These are phyloP conservation scores for Chlamydomonas schloesseri DNA, from an alignment of 139 green algal species.

Conservation along the genomic window DNA sequence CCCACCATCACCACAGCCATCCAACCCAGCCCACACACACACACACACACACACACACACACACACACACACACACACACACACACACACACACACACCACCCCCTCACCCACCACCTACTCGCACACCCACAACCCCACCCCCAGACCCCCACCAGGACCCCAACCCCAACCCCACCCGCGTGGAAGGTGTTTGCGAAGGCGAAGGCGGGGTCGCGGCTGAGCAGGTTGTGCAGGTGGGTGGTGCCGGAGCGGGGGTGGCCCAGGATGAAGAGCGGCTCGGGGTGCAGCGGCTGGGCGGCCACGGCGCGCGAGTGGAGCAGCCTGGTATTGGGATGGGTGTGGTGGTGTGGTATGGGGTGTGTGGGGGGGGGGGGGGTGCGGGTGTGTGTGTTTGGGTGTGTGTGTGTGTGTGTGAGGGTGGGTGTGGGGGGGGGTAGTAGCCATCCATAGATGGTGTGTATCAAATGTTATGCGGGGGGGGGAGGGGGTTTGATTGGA, in stretches of 20 bases:
- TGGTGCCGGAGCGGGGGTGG: conserved; percentile 78
- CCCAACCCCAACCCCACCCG: conserved; percentile 23
- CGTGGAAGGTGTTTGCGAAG: conserved; percentile 69
- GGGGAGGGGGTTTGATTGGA: background rate
- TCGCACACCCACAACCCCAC: no score
- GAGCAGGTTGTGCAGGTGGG: conserved; percentile 81
- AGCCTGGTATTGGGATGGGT: conserved; percentile 19
- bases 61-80: no score
- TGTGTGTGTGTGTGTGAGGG: no score
- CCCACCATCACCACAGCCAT: no score
- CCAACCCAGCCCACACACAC: no score
- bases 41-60: no score
- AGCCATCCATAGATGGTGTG: background rate
- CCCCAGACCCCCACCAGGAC: background rate
- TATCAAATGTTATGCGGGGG: background rate
- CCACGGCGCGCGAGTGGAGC: conserved; percentile 49
- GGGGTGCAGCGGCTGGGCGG: conserved; percentile 53
- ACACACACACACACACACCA: no score
- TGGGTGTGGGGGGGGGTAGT: background rate
- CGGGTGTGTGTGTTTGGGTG: background rate
- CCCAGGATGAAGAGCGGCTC: conserved; percentile 77
- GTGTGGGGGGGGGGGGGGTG: background rate
- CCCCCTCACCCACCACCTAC: no score
- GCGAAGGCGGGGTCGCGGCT: conserved; percentile 64
- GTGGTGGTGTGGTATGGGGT: no score